Base-by-base conservation (phyloP, 805 yeast genomes). In the Nakazawaea wyomingensis region DNA sequence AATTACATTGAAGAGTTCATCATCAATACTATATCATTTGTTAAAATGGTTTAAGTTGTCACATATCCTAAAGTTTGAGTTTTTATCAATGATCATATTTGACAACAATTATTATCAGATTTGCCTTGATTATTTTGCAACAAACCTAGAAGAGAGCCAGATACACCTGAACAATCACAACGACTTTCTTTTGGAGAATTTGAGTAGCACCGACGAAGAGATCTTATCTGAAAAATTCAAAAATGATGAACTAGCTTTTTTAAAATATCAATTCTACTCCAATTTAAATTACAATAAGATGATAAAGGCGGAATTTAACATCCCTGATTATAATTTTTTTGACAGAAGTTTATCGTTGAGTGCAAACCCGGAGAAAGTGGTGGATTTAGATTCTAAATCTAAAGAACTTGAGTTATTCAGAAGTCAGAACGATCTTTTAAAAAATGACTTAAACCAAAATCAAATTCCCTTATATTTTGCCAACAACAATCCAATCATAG, bases 61-160 rank as follows among this genome's bases (percentile, higher is more conserved):
- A 35, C 96, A 93, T 57, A 65, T 88, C 2, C 59, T 90, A 49
- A 90, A 91, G 58, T 81, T 73, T 57, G 95, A 88, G 57, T 85
- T 82, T 52, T 64, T 91, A 11, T 60, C 83, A 5, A 74, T 85
- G 0, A 57, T 90, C 34, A 59, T 93, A 20, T 85, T 82, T 59
- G 98, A 93, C 57, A 75, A 82, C 22, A 79, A 80, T 45, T 83
- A 63, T 47, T 71, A 72, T 40, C 47, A 64, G 27, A 50, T 61
- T 7, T 57, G 69, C 8, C 65, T 68, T 52, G 57, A 59, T 39
- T 54, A 57, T 36, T 44, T 64, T 22, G 55, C 55, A 20, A 52
- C 59, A 32, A 62, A 64, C 41, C 57, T 54, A 30, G 45, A 40
- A 17, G 32, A 41, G 26, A 24, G 22, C 13, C 38, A 28, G 13